Evolutionary conservation across 2,329 filamentous ascomycete genomes (phyloP).

Genomic region (Xylariomycetidae sp.): DNA sequence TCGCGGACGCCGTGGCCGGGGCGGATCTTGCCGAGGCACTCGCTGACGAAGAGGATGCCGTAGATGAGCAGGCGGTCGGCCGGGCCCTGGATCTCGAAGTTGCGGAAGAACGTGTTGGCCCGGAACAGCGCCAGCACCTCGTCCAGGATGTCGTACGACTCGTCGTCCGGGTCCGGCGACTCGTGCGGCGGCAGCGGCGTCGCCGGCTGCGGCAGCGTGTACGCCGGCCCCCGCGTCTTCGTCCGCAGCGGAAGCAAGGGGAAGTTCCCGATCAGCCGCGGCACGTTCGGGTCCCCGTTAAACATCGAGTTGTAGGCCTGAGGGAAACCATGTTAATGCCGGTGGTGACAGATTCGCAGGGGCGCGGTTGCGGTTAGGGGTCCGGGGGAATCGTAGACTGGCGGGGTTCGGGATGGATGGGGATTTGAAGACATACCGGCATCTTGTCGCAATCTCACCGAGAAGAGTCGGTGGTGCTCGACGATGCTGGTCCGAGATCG

Average conservation of each 20-base stretch:
- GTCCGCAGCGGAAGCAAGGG: constrained; percentile 91
- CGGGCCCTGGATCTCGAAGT: constrained; percentile 97
- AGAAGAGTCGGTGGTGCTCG: constrained; percentile 16
- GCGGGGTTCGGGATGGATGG: neutral
- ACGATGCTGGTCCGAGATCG: constrained; percentile 9
- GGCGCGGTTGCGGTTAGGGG: constrained; percentile 5
- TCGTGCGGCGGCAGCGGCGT: constrained; percentile 52
- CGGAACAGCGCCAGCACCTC: constrained; percentile 90
- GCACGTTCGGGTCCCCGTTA: constrained; percentile 67
- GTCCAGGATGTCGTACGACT: constrained; percentile 94
- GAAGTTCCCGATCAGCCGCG: constrained; percentile 74
- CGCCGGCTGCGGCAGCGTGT: constrained; percentile 63
- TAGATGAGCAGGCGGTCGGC: constrained; percentile 94
- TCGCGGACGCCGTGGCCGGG: constrained; percentile 58
- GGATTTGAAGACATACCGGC: constrained; percentile 38
- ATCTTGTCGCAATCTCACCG: constrained; percentile 32
- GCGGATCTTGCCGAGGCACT: constrained; percentile 83
- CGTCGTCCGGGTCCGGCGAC: constrained; percentile 74
- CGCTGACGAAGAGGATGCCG: constrained; percentile 89
- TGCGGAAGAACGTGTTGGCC: constrained; percentile 97
- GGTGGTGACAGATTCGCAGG: neutral
- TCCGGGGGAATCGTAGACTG: constrained; percentile 1
- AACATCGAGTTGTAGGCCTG: constrained; percentile 98
- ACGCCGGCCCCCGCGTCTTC: constrained; percentile 89
- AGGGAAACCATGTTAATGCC: constrained; percentile 6